Base-by-base conservation (phyloP, 1,284 basidiomycete species). In the Apiotrichum laibachii region DNA sequence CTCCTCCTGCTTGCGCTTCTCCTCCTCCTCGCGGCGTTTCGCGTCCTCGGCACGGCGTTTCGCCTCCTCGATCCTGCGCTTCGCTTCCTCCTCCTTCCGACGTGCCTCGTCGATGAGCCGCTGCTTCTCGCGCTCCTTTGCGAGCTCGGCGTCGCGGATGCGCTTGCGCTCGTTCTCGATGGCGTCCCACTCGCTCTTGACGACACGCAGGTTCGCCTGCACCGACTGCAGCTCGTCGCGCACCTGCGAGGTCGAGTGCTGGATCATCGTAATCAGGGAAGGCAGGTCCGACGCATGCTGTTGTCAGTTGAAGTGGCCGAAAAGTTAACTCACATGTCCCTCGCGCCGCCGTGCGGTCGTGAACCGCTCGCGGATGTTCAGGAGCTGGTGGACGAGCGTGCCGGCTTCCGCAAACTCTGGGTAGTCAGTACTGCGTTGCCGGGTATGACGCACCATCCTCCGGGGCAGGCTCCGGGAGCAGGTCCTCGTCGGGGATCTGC, bases 401-500 rank as follows among this genome's bases (percentile, higher is more conserved):
- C 52, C 52, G 2, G 56, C 37, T 15, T 53, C 26, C 37, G 57
- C 43, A 16, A 59, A 55, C 33, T 69, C 72, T 72, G 52, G 31
- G 19, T 15, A 8, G 46, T 49, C 45, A 49, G 21, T 9, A 42
- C 19, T 3, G 37, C 5, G 21, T 2, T 46, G 22, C 19, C 4
- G 2, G 15, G 11, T 1, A 10, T 16, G 13, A 58, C 53, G 35
- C 58, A 61, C 69, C 61, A 39, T 50, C 45, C 16, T 65, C 56
- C 22, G 22, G 48, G 42, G 59, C 50, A 15, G 52, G 50, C 21
- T 50, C 57, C 31, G 52, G 9, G 60, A 62, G 16, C 31, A 75
- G 63, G 55, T 77, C 73, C 52, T 72, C 71, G 39, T 76, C 73
- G 22, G 68, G 67, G 34, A 72, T 64, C 53, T 76, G 72, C 68